Conservation (phyloP, 2,329 filamentous ascomycete genomes). For the Microcyclospora tardicrescens region DNA sequence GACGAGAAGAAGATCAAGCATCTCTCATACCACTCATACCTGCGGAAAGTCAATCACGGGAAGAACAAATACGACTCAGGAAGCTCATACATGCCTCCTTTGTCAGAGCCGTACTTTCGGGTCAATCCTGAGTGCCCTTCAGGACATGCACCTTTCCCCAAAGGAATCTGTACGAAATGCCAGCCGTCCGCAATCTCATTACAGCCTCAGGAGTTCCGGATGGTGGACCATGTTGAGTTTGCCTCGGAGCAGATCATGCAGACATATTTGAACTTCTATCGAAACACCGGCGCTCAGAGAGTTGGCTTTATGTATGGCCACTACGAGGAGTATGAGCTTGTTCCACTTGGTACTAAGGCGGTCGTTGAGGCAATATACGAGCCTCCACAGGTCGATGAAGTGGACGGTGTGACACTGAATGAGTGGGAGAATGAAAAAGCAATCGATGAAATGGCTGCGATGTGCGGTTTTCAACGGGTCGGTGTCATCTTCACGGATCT, state of each 20-base stretch:
- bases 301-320: slow-evolving; percentile 83
- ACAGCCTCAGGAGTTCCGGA: slow-evolving; percentile 84
- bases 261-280: slow-evolving; percentile 83
- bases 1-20: slow-evolving; percentile 98
- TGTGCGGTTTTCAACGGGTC: slow-evolving; percentile 77
- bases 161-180: slow-evolving; percentile 95
- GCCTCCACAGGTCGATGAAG: slow-evolving; percentile 77
- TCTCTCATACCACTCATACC: slow-evolving; percentile 84
- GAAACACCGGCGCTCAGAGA: slow-evolving; percentile 69
- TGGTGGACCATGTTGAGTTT: slow-evolving; percentile 98
- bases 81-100: slow-evolving; percentile 88
- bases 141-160: slow-evolving; percentile 84
- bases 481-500: slow-evolving; percentile 94
- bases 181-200: slow-evolving; percentile 94
- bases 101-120: slow-evolving; percentile 84
- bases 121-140: slow-evolving; percentile 83
- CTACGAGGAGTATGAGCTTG: slow-evolving; percentile 81
- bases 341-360: slow-evolving; percentile 87
- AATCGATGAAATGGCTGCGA: slow-evolving; percentile 63
- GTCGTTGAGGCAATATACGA: slow-evolving; percentile 97
- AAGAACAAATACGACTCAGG: slow-evolving; percentile 94
- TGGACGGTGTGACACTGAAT: slow-evolving; percentile 73
- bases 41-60: slow-evolving; percentile 87
- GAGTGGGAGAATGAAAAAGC: slow-evolving; percentile 77
- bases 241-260: slow-evolving; percentile 74